Conservation (phyloP, 2,329 filamentous ascomycete species). For the Calycina marina region DNA sequence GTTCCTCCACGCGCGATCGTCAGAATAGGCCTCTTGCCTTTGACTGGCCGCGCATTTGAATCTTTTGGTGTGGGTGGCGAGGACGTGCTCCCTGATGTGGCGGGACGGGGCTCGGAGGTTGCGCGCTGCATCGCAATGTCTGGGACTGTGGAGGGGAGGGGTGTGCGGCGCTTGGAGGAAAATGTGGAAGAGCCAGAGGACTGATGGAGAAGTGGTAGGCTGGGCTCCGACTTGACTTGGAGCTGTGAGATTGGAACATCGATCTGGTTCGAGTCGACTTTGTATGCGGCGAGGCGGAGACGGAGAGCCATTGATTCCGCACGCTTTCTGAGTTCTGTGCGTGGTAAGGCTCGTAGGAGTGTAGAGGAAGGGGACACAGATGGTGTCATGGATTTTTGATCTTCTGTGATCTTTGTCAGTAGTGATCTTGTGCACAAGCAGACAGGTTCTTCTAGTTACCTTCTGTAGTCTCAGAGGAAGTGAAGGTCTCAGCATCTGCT, state of each 20-base stretch:
- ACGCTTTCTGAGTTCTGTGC: conserved; percentile 28
- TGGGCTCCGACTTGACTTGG: conserved; percentile 24
- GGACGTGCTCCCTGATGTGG: conserved; percentile 1
- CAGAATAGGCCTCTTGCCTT: conserved; percentile 4
- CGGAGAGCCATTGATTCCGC: conserved; percentile 52
- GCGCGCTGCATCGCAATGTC: not conserved
- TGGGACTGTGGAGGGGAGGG: not conserved
- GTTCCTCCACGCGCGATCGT: conserved; percentile 3
- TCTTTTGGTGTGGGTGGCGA: not conserved
- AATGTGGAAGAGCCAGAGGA: conserved; percentile 5
- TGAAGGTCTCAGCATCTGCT: too few species aligned
- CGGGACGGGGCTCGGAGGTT: not conserved
- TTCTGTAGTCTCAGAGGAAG: too few species aligned
- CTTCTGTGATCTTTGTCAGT: too few species aligned
- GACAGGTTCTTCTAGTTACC: too few species aligned
- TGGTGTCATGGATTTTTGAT: too few species aligned
- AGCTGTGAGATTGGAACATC: conserved; percentile 48
- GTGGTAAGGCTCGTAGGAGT: conserved; percentile 1
- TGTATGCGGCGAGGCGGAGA: conserved; percentile 60
- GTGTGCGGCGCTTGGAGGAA: conserved; percentile 7
- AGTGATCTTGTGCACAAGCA: too few species aligned
- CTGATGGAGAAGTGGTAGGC: conserved; percentile 9
- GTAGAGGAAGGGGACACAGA: too few species aligned
- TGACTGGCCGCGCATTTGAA: not conserved
- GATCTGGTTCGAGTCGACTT: conserved; percentile 59